Percentiles rank a stretch among this genome's conserved stretches.
Evolutionary conservation across 352 stramenopile genomes (phyloP).

Genomic region (Stephanocyclus meneghinianus): DNA sequence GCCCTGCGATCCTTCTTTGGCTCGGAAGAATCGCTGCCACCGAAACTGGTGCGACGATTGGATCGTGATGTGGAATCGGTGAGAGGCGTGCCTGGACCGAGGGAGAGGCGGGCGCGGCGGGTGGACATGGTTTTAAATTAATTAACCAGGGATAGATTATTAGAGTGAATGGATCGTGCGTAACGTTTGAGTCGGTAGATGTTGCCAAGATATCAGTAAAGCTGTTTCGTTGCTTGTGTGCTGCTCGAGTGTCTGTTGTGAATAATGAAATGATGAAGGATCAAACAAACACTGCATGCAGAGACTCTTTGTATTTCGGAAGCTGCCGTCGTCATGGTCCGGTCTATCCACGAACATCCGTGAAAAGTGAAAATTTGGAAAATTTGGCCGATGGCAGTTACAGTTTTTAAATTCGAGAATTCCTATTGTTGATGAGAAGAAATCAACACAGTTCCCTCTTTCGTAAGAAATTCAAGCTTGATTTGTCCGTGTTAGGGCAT

Average conservation of each 20-base stretch:
- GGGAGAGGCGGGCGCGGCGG: neutral
- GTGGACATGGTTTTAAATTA: neutral
- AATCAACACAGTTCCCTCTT: too few species aligned
- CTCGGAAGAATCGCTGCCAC: neutral
- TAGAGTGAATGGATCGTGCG: too few species aligned
- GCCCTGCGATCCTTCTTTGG: slow-evolving; percentile 53
- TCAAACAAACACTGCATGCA: neutral
- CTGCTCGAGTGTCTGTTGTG: neutral
- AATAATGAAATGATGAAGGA: neutral
- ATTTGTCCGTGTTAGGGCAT: too few species aligned
- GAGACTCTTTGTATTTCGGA: neutral
- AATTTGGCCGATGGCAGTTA: neutral
- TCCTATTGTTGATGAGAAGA: neutral
- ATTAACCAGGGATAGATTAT: neutral
- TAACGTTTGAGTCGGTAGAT: too few species aligned
- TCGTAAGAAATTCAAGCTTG: too few species aligned
- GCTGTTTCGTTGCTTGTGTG: too few species aligned
- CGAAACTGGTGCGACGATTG: neutral
- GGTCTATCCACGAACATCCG: neutral
- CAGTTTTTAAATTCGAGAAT: slow-evolving; percentile 8
- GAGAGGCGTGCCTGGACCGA: neutral
- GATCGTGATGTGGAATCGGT: neutral
- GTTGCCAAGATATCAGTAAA: too few species aligned
- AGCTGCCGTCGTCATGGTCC: neutral
- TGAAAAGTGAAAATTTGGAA: neutral